Evolutionary conservation across 2,329 filamentous ascomycete species (phyloP), one percentile per base, ranked within the genome.

Genomic region (Cadophora sp.): DNA sequence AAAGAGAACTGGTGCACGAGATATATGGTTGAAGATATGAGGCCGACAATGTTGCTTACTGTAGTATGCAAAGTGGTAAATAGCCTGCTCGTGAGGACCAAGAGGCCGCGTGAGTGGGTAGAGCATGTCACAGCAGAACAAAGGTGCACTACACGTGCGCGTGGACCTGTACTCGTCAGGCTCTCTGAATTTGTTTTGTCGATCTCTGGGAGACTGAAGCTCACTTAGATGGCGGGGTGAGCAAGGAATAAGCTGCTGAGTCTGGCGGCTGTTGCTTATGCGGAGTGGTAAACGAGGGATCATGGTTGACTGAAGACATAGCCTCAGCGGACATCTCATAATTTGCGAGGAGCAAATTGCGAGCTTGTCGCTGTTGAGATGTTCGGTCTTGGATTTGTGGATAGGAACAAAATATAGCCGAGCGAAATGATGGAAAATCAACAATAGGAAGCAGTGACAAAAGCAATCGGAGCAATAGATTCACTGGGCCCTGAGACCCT

Each of bases 11-110:
- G n/a, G n/a, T 40, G n/a, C 43, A 16, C 22, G 19, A 6, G 4
- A 16, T 16, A n/a, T 7, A n/a, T 48, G 6, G 19, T 22, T 14
- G 43, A 48, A 8, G n/a, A 48, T 6, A 48, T 5, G 11, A 9
- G n/a, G 22, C 8, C 6, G 43, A n/a, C 6, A 48, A 48, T 40
- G 22, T 27, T 16, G 37, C 56, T n/a, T 43, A 59, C 56, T 64
- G 37, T 46, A 48, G 9, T 46, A 64, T 27, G 34, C 51, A 51
- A 64, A 64, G 37, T 43, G 51, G 37, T 55, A 64, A 12, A 64
- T 29, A 19, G 48, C 51, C 4, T 27, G 48, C 51, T 56, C 50
- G 16, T 55, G 34, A 9, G 50, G 51, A 12, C 62, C 62, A 9
- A 26, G 51, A 40, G 56, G 56, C 22, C 22, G 56, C 3, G 56